Evolutionary conservation across 2,329 filamentous ascomycete species (phyloP), one percentile per base, ranked within the genome.

Genomic region (Colletotrichum phormii): DNA sequence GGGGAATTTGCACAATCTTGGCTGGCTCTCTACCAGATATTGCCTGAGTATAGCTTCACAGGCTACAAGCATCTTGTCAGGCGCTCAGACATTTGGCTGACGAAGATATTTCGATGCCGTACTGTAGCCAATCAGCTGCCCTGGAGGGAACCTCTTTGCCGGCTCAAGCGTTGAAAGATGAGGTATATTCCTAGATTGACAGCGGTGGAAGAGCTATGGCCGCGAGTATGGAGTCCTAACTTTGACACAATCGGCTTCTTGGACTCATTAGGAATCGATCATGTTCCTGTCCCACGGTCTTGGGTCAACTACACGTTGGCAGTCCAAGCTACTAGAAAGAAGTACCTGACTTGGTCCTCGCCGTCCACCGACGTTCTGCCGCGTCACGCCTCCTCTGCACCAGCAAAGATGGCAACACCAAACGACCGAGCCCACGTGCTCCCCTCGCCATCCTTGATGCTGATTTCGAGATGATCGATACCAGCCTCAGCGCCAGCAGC

Each of bases 391-490:
- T 64, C 59, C 31, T 72, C 59, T 3, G 61, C 67, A 15, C 57
- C 71, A 0, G 63, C 69, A n/a, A 75, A 75, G 24, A 75, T 65
- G 31, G 72, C 73, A 15, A 77, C 72, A n/a, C 76, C 76, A 35
- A 77, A 67, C 4, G 26, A 75, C 51, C 76, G 71, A 24, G 67
- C 72, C 74, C 75, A 77, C 18, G 62, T 75, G 22, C 75, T 75
- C 18, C 76, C 76, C 65, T 77, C 75, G 15, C 68, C 63, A 18
- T 77, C 76, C 62, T 72, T 64, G 35, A 77, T 66, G 6, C 49
- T 51, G 33, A 77, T 42, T 3, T 72, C 73, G 6, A 77, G 57
- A 53, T 59, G 66, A 57, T 76, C 76, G 12, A 77, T 73, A 0
- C 76, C 75, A 29, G 71, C 70, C 26, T 58, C 66, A 0, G 67